A percentile compares a stretch with the other conserved stretches of the same genome.
phyloP scores from a whole-genome alignment of 768 basidiomycete species.

The Mycena rosella region DNA sequence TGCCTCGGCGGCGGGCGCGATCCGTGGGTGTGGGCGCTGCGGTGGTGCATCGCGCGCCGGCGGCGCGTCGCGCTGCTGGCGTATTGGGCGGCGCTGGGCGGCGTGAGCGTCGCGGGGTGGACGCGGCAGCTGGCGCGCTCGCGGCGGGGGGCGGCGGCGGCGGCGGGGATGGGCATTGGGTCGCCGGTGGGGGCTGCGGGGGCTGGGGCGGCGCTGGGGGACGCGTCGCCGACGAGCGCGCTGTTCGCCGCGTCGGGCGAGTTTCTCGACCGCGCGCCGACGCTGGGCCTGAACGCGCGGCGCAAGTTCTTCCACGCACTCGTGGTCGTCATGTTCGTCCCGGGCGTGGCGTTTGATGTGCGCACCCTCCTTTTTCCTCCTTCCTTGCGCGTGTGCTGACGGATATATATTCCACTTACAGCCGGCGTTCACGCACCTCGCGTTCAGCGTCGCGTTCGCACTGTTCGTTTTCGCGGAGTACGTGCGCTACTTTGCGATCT shows the following conservation, averaged over 20 bases:
- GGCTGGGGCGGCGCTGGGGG: neutral
- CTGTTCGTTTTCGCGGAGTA: constrained; percentile 97
- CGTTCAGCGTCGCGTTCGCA: constrained; percentile 95
- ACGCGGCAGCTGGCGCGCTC: constrained; percentile 88
- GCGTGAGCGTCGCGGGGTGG: constrained; percentile 94
- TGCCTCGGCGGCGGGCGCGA: constrained; percentile 77
- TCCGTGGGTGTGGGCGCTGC: constrained; percentile 89
- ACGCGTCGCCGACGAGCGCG: constrained; percentile 46
- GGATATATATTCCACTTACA: constrained; percentile 47
- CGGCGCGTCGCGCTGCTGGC: constrained; percentile 80
- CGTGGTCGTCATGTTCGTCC: constrained; percentile 96
- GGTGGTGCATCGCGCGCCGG: constrained; percentile 86
- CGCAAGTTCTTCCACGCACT: constrained; percentile 98
- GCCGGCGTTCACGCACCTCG: constrained; percentile 97
- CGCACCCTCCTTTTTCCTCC: constrained; percentile 36
- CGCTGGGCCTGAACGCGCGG: constrained; percentile 89
- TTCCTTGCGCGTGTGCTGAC: neutral
- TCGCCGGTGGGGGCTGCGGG: too few species aligned
- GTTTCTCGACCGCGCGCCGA: constrained; percentile 73
- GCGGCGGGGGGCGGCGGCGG: constrained; percentile 45
- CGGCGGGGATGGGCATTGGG: constrained; percentile 1
- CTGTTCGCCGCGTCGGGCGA: constrained; percentile 90
- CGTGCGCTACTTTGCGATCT: constrained; percentile 97
- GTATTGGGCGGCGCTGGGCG: constrained; percentile 88
- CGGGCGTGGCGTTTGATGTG: constrained; percentile 93